A percentile compares a stretch with the other conserved stretches of the same genome.
Evolutionary conservation across 83 land plant species (phyloP).

Genomic region (Isoetes engelmannii): DNA sequence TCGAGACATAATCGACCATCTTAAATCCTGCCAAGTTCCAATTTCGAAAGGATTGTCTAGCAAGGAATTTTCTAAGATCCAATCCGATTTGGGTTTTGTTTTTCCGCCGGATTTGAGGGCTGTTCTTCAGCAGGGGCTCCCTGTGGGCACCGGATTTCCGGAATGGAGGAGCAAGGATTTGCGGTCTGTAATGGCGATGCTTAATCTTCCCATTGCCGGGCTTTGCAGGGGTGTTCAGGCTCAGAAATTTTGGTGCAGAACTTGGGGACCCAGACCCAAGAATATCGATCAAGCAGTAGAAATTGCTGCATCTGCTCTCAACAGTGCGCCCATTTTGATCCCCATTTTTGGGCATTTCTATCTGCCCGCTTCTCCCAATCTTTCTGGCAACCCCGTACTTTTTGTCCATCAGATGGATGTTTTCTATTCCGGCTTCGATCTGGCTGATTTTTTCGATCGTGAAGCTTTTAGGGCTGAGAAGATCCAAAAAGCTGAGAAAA

Average conservation of each 20-base stretch:
- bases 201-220: slow-evolving; percentile 6
- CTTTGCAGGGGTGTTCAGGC: background rate
- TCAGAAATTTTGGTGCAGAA: background rate
- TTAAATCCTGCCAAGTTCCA: background rate
- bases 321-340: background rate
- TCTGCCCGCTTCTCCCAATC: slow-evolving; percentile 2
- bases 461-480: background rate
- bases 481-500: too few relatives aligned
- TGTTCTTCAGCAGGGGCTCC: slow-evolving; percentile 13
- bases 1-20: slow-evolving; percentile 3
- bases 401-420: slow-evolving; percentile 5
- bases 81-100: background rate
- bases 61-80: background rate
- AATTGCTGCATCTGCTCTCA: background rate
- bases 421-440: background rate
- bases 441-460: slow-evolving; percentile 9
- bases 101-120: slow-evolving; percentile 13
- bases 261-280: slow-evolving; percentile 5
- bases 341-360: slow-evolving; percentile 8
- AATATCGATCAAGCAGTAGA: slow-evolving; percentile 1
- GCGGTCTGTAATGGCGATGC: background rate
- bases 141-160: slow-evolving; percentile 11
- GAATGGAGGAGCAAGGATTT: slow-evolving; percentile 1
- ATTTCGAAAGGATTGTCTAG: slow-evolving; percentile 6
- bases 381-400: slow-evolving; percentile 7